Conservation (phyloP, 2,329 filamentous ascomycete genomes). For the Phyllosticta citribraziliensis region DNA sequence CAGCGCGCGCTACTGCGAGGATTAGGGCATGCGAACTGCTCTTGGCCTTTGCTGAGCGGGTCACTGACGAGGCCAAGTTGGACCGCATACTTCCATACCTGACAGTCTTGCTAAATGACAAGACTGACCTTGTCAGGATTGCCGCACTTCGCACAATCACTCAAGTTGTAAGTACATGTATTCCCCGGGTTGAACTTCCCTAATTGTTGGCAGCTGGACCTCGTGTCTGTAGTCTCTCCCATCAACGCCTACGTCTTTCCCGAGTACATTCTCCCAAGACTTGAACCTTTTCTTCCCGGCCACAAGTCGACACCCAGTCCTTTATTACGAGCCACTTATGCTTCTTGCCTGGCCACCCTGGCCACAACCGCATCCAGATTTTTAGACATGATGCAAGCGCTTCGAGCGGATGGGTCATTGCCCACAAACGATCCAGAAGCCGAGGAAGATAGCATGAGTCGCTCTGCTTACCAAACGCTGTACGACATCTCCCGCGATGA, state of each 20-base stretch:
- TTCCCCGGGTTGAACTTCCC: neutral
- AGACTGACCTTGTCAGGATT: constrained; percentile 73
- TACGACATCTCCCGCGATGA: constrained; percentile 83
- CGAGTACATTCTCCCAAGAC: constrained; percentile 52
- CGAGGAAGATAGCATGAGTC: constrained; percentile 61
- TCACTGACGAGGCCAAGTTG: constrained; percentile 92
- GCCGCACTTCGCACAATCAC: constrained; percentile 79
- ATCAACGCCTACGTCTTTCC: constrained; percentile 59
- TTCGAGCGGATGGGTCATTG: constrained; percentile 74
- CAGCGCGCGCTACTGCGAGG: constrained; percentile 76
- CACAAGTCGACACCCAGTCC: constrained; percentile 45
- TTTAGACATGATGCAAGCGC: constrained; percentile 80
- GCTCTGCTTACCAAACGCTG: constrained; percentile 63
- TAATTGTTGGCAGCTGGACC: constrained; percentile 45
- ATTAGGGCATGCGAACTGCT: constrained; percentile 85
- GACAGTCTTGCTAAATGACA: constrained; percentile 71
- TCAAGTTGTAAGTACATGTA: constrained; percentile 49
- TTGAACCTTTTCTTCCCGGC: constrained; percentile 48
- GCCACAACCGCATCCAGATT: constrained; percentile 78
- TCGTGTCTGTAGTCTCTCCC: constrained; percentile 79
- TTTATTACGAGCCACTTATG: constrained; percentile 80
- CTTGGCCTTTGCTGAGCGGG: constrained; percentile 77
- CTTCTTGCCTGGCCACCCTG: constrained; percentile 80
- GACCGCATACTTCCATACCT: constrained; percentile 89
- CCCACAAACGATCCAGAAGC: constrained; percentile 68